phyloP scores from a whole-genome alignment of 1,284 basidiomycete genomes.

The Fomitiporia mediterranea region DNA sequence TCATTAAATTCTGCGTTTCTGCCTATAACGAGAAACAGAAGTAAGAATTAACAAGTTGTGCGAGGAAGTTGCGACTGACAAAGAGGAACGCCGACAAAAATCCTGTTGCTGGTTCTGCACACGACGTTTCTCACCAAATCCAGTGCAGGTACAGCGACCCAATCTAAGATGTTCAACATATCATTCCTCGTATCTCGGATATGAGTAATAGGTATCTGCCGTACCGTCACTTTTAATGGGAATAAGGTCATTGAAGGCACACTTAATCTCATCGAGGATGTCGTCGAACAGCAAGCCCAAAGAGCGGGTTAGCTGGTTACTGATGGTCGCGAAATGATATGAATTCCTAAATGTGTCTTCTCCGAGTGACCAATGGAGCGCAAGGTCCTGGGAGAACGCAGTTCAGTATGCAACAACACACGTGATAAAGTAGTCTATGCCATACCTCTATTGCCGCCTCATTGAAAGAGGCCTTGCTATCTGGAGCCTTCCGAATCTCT shows the following conservation, averaged over 20 bases:
- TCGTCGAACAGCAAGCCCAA: slow-evolving; percentile 24
- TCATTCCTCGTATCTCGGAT: background rate
- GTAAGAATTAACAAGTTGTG: background rate
- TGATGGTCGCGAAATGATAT: slow-evolving; percentile 27
- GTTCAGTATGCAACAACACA: background rate
- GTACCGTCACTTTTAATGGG: slow-evolving; percentile 21
- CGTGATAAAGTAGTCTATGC: background rate
- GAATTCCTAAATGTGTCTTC: slow-evolving; percentile 18
- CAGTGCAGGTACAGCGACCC: slow-evolving; percentile 33
- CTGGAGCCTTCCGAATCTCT: slow-evolving; percentile 32
- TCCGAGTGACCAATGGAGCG: slow-evolving; percentile 18
- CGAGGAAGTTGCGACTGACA: slow-evolving; percentile 28
- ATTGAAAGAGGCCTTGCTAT: slow-evolving; percentile 27
- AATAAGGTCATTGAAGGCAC: slow-evolving; percentile 25
- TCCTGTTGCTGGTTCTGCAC: slow-evolving; percentile 35
- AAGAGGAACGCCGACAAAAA: slow-evolving; percentile 38
- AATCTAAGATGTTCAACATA: slow-evolving; percentile 28
- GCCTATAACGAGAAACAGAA: slow-evolving; percentile 29
- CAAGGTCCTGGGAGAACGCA: slow-evolving; percentile 1
- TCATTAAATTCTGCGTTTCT: slow-evolving; percentile 36
- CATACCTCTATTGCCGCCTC: slow-evolving; percentile 27
- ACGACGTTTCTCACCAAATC: slow-evolving; percentile 37
- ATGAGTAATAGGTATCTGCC: background rate
- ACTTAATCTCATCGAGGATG: slow-evolving; percentile 27
- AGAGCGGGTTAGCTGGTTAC: slow-evolving; percentile 25